Percentiles rank a stretch among this genome's conserved stretches.
These are phyloP conservation scores for Coemansia sp. DNA, from an alignment of 192 early-diverging fungal species.

Conservation along the genomic window DNA sequence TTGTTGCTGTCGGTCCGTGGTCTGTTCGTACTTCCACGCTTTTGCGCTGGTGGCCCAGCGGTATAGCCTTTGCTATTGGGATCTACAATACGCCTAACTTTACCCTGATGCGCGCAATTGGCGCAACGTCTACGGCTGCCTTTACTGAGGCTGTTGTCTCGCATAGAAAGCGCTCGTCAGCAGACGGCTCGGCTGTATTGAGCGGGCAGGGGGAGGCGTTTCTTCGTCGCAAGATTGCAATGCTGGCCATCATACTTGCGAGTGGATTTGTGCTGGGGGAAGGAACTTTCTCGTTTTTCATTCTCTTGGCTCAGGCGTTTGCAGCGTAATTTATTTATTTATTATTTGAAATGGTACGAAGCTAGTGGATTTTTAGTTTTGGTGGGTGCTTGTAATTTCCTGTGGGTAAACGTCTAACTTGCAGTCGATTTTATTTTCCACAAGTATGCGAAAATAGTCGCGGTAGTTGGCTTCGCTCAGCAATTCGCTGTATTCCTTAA, in stretches of 20 bases:
- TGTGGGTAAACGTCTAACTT: background rate
- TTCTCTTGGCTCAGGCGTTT: conserved; percentile 43
- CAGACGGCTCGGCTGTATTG: background rate
- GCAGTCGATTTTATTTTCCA: background rate
- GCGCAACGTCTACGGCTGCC: conserved; percentile 53
- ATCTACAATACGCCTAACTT: conserved; percentile 80
- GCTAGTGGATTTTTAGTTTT: background rate
- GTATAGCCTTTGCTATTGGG: conserved; percentile 76
- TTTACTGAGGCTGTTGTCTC: conserved; percentile 35
- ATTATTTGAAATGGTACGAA: too few relatives aligned
- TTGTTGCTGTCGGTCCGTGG: conserved; percentile 4
- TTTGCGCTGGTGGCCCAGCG: conserved; percentile 64
- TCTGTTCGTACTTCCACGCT: conserved; percentile 6
- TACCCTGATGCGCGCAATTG: conserved; percentile 66
- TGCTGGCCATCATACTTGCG: conserved; percentile 71
- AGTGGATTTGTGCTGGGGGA: conserved; percentile 76
- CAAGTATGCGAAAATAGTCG: background rate
- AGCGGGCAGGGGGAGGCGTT: conserved; percentile 5
- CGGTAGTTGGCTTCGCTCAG: background rate
- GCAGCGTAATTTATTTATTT: conserved; percentile 2
- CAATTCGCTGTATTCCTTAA: background rate
- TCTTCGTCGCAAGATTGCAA: conserved; percentile 34
- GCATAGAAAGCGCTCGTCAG: background rate
- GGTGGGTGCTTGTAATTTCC: background rate
- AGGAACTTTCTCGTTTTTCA: conserved; percentile 69